Conservation (phyloP, 2,329 filamentous ascomycete genomes). For the Coniochaeta sp. region DNA sequence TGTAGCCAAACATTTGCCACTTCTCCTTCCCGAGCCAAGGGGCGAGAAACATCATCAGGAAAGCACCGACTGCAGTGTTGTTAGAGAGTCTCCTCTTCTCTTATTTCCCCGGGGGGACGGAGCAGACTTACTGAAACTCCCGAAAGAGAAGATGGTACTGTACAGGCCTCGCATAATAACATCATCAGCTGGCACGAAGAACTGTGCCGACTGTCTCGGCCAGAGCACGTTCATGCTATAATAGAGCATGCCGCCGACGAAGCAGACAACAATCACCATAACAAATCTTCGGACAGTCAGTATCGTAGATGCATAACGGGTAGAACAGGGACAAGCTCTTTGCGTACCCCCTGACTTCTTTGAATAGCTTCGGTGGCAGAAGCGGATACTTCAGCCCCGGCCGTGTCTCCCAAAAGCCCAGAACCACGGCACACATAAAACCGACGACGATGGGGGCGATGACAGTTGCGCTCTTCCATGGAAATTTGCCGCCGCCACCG, state of each 20-base stretch:
- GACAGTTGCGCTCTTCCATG: slow-evolving; percentile 18
- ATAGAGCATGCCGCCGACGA: slow-evolving; percentile 23
- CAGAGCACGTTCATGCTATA: slow-evolving; percentile 24
- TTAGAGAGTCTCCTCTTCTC: neutral
- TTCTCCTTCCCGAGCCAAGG: slow-evolving; percentile 24
- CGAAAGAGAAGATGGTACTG: slow-evolving; percentile 19
- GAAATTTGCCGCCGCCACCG: slow-evolving; percentile 18
- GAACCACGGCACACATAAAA: slow-evolving; percentile 16
- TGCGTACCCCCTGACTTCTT: slow-evolving; percentile 14
- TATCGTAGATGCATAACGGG: too few species aligned
- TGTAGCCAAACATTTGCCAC: slow-evolving; percentile 26
- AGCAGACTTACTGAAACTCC: slow-evolving; percentile 16
- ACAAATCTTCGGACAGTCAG: slow-evolving; percentile 12
- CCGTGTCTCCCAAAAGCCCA: slow-evolving; percentile 21
- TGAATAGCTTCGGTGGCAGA: slow-evolving; percentile 22
- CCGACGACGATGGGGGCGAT: slow-evolving; percentile 23
- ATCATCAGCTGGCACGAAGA: slow-evolving; percentile 15
- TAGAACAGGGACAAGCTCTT: neutral
- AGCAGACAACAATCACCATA: slow-evolving; percentile 22
- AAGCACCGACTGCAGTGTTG: slow-evolving; percentile 13
- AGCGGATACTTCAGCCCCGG: slow-evolving; percentile 17
- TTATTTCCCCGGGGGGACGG: too few species aligned
- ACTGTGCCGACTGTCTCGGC: slow-evolving; percentile 19
- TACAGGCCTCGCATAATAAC: slow-evolving; percentile 19
- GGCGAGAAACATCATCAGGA: slow-evolving; percentile 20